These are phyloP conservation scores for Adansonia gregorii DNA, from an alignment of 441 rosid genomes.

Conservation along the genomic window DNA sequence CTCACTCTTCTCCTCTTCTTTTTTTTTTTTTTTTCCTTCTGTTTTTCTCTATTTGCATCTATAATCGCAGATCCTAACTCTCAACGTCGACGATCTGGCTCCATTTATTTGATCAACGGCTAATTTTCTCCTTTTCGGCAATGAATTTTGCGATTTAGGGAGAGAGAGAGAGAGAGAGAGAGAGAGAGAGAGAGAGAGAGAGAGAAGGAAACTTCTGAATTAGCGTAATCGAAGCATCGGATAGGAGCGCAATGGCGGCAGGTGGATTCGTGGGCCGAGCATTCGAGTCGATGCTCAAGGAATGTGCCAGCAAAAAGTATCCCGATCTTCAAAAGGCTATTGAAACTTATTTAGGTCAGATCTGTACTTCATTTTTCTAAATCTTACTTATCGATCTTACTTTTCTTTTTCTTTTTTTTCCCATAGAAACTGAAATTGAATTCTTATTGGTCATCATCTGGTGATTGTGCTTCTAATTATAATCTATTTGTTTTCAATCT, in stretches of 20 bases:
- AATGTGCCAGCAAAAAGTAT: slow-evolving; percentile 77
- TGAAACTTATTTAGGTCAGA: slow-evolving; percentile 74
- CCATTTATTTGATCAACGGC: background rate
- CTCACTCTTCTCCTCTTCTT: background rate
- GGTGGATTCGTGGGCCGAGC: slow-evolving; percentile 96
- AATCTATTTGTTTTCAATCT: background rate
- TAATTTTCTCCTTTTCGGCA: background rate
- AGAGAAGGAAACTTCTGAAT: background rate
- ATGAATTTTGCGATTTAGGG: slow-evolving; percentile 12
- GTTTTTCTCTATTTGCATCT: background rate
- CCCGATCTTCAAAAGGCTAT: slow-evolving; percentile 91
- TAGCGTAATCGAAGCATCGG: background rate
- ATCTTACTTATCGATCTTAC: background rate
- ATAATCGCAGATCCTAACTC: background rate
- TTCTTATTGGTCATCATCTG: background rate
- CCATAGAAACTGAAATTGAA: background rate
- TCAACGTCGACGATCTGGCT: slow-evolving; percentile 21
- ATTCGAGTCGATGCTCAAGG: slow-evolving; percentile 95
- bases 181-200: background rate
- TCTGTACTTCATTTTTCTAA: slow-evolving; percentile 23
- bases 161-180: too few species aligned
- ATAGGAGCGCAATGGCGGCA: slow-evolving; percentile 70
- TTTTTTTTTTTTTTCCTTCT: background rate
- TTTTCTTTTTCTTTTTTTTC: background rate
- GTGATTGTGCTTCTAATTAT: background rate